These are phyloP conservation scores for Gymnopus androsaceus DNA, from an alignment of 1,284 basidiomycete species.

Conservation along the genomic window DNA sequence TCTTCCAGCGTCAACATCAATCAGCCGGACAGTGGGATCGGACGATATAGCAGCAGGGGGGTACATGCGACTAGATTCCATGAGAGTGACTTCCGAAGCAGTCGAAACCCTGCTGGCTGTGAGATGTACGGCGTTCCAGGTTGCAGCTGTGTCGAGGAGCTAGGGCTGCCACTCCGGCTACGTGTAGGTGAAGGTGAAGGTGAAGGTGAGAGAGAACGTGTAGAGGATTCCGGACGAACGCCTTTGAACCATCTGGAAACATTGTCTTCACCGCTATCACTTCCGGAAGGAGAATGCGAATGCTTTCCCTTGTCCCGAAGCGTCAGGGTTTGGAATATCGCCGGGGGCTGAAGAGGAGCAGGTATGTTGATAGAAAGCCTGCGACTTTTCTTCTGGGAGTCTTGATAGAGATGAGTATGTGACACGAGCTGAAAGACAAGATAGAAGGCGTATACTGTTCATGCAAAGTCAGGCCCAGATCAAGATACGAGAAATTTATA, in stretches of 20 bases:
- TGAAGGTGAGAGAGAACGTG: neutral
- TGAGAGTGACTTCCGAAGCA: conserved; percentile 4
- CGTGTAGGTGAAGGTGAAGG: neutral
- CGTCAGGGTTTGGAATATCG: conserved; percentile 22
- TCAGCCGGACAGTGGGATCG: conserved; percentile 14
- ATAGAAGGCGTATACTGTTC: conserved; percentile 70
- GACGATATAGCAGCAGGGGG: neutral
- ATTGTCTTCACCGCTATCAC: conserved; percentile 2
- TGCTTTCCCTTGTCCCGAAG: conserved; percentile 6
- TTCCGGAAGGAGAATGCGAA: conserved; percentile 3
- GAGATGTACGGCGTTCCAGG: conserved; percentile 12
- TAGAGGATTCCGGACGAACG: neutral
- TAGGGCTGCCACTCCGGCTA: neutral
- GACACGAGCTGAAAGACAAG: conserved; percentile 88
- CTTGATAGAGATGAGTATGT: conserved; percentile 79
- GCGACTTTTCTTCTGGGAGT: conserved; percentile 48
- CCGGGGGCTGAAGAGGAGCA: conserved; percentile 32
- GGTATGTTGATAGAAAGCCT: conserved; percentile 38
- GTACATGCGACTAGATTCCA: neutral
- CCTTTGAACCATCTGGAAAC: conserved; percentile 11
- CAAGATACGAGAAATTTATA: too few species aligned
- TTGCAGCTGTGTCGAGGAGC: neutral
- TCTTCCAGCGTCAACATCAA: neutral
- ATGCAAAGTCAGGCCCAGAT: too few species aligned
- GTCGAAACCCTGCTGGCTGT: neutral